Conservation (phyloP, 805 yeast species). For the Priceomyces castillae region DNA sequence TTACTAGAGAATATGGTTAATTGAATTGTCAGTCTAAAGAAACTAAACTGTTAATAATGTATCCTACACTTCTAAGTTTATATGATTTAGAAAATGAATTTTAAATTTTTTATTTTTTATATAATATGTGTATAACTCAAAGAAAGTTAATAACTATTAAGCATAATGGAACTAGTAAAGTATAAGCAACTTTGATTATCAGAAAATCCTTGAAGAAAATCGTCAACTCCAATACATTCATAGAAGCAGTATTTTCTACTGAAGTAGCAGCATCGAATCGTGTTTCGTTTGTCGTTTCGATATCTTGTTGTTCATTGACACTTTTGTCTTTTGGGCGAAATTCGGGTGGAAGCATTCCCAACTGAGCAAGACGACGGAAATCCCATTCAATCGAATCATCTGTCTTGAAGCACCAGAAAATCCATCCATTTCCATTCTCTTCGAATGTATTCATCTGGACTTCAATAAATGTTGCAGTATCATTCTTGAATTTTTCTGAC, state of each 20-base stretch:
- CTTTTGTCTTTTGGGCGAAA: neutral
- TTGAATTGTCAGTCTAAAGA: too few relatives aligned
- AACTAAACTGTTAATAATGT: too few relatives aligned
- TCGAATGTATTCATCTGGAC: conserved; percentile 57
- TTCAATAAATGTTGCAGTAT: conserved; percentile 55
- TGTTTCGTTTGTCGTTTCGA: neutral
- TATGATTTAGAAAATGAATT: too few relatives aligned
- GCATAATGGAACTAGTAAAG: neutral
- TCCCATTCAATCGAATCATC: conserved; percentile 72
- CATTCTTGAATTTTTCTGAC: conserved; percentile 39
- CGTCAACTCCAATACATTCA: neutral
- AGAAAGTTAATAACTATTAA: neutral
- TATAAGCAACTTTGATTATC: neutral
- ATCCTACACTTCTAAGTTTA: too few relatives aligned
- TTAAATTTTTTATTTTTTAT: too few relatives aligned
- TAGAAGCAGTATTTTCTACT: neutral
- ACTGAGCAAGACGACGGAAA: conserved; percentile 44
- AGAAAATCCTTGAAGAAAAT: neutral
- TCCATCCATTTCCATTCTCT: conserved; percentile 52
- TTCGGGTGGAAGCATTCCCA: conserved; percentile 36
- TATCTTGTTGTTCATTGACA: neutral
- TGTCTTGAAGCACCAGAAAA: conserved; percentile 72
- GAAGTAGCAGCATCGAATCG: neutral
- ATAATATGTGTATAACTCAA: too few relatives aligned
- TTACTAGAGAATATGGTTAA: too few relatives aligned